Evolutionary conservation across 108 stramenopile species (phyloP), one percentile per base, ranked within the genome.

Genomic region (Pseudonitzschia delicatissima): DNA sequence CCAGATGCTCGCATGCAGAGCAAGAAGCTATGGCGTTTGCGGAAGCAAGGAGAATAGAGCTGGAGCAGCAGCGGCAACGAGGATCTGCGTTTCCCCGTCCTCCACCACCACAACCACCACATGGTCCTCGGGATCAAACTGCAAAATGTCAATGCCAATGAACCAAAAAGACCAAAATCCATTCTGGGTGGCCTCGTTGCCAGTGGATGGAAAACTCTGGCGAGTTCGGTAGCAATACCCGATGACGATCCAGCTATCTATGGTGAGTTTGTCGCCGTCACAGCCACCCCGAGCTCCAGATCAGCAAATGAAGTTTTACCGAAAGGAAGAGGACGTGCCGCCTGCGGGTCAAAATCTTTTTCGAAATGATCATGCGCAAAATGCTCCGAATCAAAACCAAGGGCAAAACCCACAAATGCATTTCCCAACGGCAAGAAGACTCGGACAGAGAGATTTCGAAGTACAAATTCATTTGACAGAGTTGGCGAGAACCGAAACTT

Each of bases 111-210:
- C 73, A 37, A 31, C 40, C 51, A 15, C 52, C 39, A 29, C n/a
- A 5, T 29, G 64, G 35, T 53, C 32, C 36, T 34, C 52, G 34
- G 3, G 17, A 29, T 23, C 17, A 32, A 13, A 34, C 27, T 17
- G 57, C 58, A 4, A 44, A 35, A 8, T n/a, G n/a, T n/a, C n/a
- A 27, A 35, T 3, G 34, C 18, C 21, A 62, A 48, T 20, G 36
- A 12, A 27, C 18, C 8, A 27, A 36, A 44, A n/a, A 57, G 87
- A 61, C 88, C 88, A 11, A 68, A 74, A 40, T 88, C 89, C 5
- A 81, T 93, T 28, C 74, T 93, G 61, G 88, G 88, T 33, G 87
- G 89, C 2, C 64, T 93, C 26, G 72, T 93, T 40, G 62, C 80
- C 53, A 74, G 77, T 3, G 90, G 90, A 60, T 73, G 81, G 55